Base-by-base conservation (phyloP, 75 land plant species). In the Pinus taeda region DNA sequence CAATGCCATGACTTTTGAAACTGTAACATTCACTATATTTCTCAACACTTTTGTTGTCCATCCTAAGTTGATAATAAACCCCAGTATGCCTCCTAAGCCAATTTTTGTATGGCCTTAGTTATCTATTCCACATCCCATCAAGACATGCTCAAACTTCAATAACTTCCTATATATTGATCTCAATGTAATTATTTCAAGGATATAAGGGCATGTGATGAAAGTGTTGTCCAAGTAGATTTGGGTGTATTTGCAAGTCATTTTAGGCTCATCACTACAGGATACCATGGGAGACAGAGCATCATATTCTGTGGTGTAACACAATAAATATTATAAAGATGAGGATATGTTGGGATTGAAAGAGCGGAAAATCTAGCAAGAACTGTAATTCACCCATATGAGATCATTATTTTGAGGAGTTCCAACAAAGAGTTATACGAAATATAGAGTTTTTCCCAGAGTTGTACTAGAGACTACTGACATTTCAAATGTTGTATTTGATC, bases 341-440 rank as follows among this genome's bases (percentile, higher is more conserved):
- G 82, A 87, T 3, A 26, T 65, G 26, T 71, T 63, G 13, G 88
- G 76, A 36, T 30, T 21, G 42, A 61, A 59, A 14, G 4, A 53
- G 57, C 39, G 57, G 2, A 11, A 17, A 22, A n/a, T 58, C 4
- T 17, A 4, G 17, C n/a, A 17, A 18, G 17, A 15, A 7, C 11
- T 15, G 81, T 90, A 90, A 17, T 80, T 90, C 63, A 88, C 82
- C 94, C 94, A 92, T 15, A 89, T 82, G 18, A 92, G 82, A 74
- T 90, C 94, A 76, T 88, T 88, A 77, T 59, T 61, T 74, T 86
- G 84, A 60, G 88, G 93, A 4, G 93, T 88, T 4, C 94, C 94
- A 0, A 92, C 64, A n/a, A 64, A 81, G 59, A 92, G 57, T 70
- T 63, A 53, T 13, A 84, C 84, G 80, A 90, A 83, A 80, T 90